phyloP scores from a whole-genome alignment of 228 moss, liverwort and hornwort species.

The Sphagnum magellanicum region DNA sequence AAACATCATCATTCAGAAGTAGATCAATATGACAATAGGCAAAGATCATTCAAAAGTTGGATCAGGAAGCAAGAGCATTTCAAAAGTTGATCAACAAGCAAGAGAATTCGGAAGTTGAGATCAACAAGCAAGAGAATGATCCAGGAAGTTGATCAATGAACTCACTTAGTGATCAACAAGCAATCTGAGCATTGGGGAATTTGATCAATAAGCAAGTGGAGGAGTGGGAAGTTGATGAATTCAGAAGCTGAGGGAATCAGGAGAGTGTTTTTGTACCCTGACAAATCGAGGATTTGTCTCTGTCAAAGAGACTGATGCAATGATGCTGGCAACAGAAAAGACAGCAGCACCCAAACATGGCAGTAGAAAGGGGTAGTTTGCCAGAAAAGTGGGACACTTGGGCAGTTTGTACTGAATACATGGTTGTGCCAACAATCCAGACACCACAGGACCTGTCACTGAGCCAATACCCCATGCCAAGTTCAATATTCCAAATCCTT shows the following conservation, averaged over 20 bases:
- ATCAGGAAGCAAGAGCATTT: too few species aligned
- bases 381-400: conserved; percentile 27
- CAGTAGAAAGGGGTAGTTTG: conserved; percentile 50
- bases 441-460: conserved; percentile 62
- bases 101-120: too few species aligned
- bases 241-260: background rate
- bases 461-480: conserved; percentile 87
- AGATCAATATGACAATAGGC: too few species aligned
- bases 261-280: conserved; percentile 14
- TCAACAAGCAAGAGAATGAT: too few species aligned
- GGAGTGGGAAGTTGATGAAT: too few species aligned
- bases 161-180: too few species aligned
- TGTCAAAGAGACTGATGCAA: conserved; percentile 43
- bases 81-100: too few species aligned
- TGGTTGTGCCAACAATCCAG: conserved; percentile 69
- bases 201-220: too few species aligned
- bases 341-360: conserved; percentile 70
- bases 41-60: too few species aligned
- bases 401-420: conserved; percentile 30
- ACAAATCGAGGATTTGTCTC: conserved; percentile 52
- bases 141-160: too few species aligned
- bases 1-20: too few species aligned
- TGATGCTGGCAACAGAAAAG: conserved; percentile 41
- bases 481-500: conserved; percentile 78
- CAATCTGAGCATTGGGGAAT: too few species aligned